Percentiles rank a stretch among this genome's conserved stretches.
Conservation (phyloP, 2,329 filamentous ascomycete genomes). For the Clonostachys sp. region DNA sequence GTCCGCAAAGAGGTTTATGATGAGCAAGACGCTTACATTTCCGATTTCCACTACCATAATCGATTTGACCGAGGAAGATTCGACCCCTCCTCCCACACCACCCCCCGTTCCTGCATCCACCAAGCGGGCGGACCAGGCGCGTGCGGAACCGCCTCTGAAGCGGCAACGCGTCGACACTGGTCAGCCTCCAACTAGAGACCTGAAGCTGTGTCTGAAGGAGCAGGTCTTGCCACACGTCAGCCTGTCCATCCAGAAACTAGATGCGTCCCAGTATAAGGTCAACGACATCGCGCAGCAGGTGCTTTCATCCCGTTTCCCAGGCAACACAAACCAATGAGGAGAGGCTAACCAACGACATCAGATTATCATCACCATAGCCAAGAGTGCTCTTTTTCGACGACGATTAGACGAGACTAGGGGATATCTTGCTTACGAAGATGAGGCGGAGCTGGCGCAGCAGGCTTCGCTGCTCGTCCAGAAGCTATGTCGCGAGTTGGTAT, state of each 20-base stretch:
- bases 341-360: slow-evolving; percentile 1
- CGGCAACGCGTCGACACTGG: slow-evolving; percentile 16
- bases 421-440: neutral
- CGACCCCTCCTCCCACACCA: slow-evolving; percentile 5
- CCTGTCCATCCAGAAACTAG: slow-evolving; percentile 13
- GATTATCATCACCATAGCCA: slow-evolving; percentile 2
- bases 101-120: slow-evolving; percentile 1
- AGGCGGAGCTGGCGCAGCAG: neutral
- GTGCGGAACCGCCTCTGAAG: slow-evolving; percentile 20
- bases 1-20: slow-evolving; percentile 4
- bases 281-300: slow-evolving; percentile 22
- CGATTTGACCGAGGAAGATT: slow-evolving; percentile 15
- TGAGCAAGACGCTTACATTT: slow-evolving; percentile 18
- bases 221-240: slow-evolving; percentile 26
- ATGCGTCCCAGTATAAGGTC: slow-evolving; percentile 11
- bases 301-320: slow-evolving; percentile 4
- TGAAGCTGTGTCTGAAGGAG: slow-evolving; percentile 15
- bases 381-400: neutral
- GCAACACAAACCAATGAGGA: slow-evolving; percentile 1
- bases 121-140: neutral
- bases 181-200: slow-evolving; percentile 3
- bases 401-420: slow-evolving; percentile 1
- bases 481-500: no score
- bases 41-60: slow-evolving; percentile 16
- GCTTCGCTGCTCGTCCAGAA: no score